Evolutionary conservation across 306 rosid species (phyloP).

Genomic region (Carpinus viminea): DNA sequence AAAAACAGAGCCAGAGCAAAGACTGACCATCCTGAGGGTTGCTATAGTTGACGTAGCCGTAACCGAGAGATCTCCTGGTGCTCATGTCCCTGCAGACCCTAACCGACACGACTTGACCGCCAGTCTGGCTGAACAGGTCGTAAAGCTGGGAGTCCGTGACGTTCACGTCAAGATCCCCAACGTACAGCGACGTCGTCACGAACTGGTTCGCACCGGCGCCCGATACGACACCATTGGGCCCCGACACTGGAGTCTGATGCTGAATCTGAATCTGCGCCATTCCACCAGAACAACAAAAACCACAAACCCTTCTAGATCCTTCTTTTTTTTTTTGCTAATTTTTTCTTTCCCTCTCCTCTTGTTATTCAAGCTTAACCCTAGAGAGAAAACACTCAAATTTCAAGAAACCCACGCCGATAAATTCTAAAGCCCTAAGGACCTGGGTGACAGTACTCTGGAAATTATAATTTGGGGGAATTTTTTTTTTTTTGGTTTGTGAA

Average conservation of each 20-base stretch:
- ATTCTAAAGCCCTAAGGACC: slow-evolving; percentile 17
- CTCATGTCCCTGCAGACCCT: slow-evolving; percentile 70
- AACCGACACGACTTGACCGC: slow-evolving; percentile 64
- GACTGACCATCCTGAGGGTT: slow-evolving; percentile 66
- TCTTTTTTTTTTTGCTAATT: neutral
- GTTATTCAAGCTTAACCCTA: neutral
- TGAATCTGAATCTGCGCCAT: slow-evolving; percentile 84
- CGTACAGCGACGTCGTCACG: slow-evolving; percentile 63
- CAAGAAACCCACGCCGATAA: neutral
- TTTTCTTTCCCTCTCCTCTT: slow-evolving; percentile 13
- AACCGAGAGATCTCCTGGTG: slow-evolving; percentile 70
- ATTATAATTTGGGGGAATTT: neutral
- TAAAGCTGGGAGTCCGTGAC: slow-evolving; percentile 69
- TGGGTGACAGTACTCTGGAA: neutral
- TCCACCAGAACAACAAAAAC: slow-evolving; percentile 5
- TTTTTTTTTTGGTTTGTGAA: slow-evolving; percentile 27
- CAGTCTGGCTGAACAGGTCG: slow-evolving; percentile 54
- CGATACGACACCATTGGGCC: slow-evolving; percentile 34
- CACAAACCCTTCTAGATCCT: slow-evolving; percentile 3
- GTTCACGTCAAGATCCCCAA: slow-evolving; percentile 63
- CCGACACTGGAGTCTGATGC: slow-evolving; percentile 45
- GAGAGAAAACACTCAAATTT: slow-evolving; percentile 7
- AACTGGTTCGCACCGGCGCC: slow-evolving; percentile 41
- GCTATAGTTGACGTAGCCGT: slow-evolving; percentile 69
- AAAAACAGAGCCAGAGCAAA: neutral